Percentiles rank a stretch among this genome's conserved stretches.
These are phyloP conservation scores for Alternaria sp. DNA, from an alignment of 2,329 filamentous ascomycete species.

Conservation along the genomic window DNA sequence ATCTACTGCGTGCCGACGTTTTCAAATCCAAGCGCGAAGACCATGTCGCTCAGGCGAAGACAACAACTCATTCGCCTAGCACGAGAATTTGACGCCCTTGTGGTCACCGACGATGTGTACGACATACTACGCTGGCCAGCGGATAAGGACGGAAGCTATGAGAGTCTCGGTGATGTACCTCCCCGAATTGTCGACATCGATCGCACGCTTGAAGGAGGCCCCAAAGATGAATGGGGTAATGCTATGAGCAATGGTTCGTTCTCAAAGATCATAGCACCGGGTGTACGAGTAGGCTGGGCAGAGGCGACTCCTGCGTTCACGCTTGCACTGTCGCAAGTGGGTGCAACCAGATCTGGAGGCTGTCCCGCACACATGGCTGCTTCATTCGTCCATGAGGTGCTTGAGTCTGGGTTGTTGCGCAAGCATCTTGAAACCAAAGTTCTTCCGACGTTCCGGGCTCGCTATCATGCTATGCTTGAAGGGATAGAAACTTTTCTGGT, in stretches of 20 bases:
- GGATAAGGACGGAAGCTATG: conserved; percentile 54
- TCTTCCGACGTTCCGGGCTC: conserved; percentile 58
- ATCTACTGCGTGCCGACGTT: conserved; percentile 87
- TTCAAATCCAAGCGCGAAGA: conserved; percentile 81
- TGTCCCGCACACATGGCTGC: conserved; percentile 62
- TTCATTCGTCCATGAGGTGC: conserved; percentile 59
- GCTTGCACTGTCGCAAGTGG: conserved; percentile 61
- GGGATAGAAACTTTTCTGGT: conserved; percentile 64
- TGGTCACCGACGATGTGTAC: conserved; percentile 64
- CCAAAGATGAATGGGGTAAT: conserved; percentile 71
- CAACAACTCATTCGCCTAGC: conserved; percentile 72
- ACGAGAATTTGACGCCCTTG: conserved; percentile 73
- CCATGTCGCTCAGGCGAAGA: conserved; percentile 73
- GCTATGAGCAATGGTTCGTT: conserved; percentile 86
- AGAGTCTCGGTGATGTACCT: conserved; percentile 49
- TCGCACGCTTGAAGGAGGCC: conserved; percentile 63
- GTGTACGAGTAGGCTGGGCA: conserved; percentile 79
- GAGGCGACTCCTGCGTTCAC: conserved; percentile 69
- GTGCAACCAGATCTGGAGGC: conserved; percentile 60
- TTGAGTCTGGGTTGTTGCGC: conserved; percentile 56
- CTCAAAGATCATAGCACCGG: conserved; percentile 64
- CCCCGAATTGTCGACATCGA: conserved; percentile 82
- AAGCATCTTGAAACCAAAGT: conserved; percentile 58
- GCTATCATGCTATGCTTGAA: conserved; percentile 60
- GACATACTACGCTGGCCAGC: conserved; percentile 81